These are phyloP conservation scores for Echinochloa phyllopogon DNA, from an alignment of 176 grass and related monocot species.

Conservation along the genomic window DNA sequence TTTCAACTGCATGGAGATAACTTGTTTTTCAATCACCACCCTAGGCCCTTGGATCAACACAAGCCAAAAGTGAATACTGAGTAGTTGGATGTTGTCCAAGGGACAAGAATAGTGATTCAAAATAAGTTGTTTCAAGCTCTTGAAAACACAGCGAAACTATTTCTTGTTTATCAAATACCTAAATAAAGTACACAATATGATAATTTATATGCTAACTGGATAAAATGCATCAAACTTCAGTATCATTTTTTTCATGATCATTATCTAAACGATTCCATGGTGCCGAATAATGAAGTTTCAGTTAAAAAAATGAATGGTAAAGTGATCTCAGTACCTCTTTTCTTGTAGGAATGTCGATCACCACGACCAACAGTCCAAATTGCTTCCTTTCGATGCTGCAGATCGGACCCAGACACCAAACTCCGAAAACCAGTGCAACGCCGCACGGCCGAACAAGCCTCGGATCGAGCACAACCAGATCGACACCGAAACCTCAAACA, in stretches of 20 bases:
- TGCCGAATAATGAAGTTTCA: background rate
- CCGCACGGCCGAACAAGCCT: constrained; percentile 37
- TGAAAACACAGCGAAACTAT: background rate
- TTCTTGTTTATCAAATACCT: background rate
- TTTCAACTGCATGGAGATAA: background rate
- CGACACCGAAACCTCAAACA: constrained; percentile 24
- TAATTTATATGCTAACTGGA: background rate
- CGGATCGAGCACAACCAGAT: constrained; percentile 49
- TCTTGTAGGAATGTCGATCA: background rate
- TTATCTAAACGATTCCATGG: constrained; percentile 15
- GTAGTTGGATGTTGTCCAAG: background rate
- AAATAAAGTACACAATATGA: background rate
- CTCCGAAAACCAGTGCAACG: background rate
- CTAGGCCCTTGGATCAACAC: background rate
- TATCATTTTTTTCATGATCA: background rate
- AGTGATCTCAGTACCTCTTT: constrained; percentile 39
- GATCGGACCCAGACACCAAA: constrained; percentile 16
- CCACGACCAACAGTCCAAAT: background rate
- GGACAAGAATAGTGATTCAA: background rate
- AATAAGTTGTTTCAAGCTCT: background rate
- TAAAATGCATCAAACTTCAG: background rate
- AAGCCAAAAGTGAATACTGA: background rate
- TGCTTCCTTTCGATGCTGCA: background rate
- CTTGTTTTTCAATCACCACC: background rate
- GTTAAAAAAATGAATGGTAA: background rate